Evolutionary conservation across 2,329 filamentous ascomycete species (phyloP), one percentile per base, ranked within the genome.

Genomic region (Colletotrichum somersetense): DNA sequence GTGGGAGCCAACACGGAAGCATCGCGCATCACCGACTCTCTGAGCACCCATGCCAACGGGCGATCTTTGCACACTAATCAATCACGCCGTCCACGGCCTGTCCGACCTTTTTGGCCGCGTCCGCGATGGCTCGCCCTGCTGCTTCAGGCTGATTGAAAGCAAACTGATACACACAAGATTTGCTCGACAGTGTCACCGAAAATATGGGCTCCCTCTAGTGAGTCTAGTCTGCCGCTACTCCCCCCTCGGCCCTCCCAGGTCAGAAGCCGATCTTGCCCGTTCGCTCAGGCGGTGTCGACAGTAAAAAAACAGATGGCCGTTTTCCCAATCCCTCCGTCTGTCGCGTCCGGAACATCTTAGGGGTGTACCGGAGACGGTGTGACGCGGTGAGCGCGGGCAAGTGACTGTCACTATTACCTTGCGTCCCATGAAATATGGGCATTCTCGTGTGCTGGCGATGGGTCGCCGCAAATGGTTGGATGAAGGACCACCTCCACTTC

Each of bases 381-480:
- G 55, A 64, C 30, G 30, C 30, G 30, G 30, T 30, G 30, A 30
- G 30, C 30, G 46, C 53, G 38, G 66, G 48, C 40, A 44, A 26
- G 62, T 12, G 46, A 48, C 38, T 46, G 69, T 72, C 66, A 55
- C 61, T 52, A 71, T 46, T 53, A 58, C 30, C 33, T 12, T 18
- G 10, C 30, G 42, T 56, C 18, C 57, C 44, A 57, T 40, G 52
- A 50, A 23, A n/a, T 26, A n/a, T 30, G n/a, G 18, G 55, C 53
- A 59, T 46, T 48, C 46, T 12, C 35, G 16, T 52, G 53, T 69
- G 44, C 23, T 64, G 38, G 30, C 30, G 26, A 62, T 68, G 69
- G 66, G n/a, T 56, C 44, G 42, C 26, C 26, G 26, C 58, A 35
- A 30, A 64, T 72, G 52, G 59, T 69, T 64, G 66, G 58, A 64